phyloP scores from a whole-genome alignment of 1,139 yeast species.

The Neolecta irregularis region DNA sequence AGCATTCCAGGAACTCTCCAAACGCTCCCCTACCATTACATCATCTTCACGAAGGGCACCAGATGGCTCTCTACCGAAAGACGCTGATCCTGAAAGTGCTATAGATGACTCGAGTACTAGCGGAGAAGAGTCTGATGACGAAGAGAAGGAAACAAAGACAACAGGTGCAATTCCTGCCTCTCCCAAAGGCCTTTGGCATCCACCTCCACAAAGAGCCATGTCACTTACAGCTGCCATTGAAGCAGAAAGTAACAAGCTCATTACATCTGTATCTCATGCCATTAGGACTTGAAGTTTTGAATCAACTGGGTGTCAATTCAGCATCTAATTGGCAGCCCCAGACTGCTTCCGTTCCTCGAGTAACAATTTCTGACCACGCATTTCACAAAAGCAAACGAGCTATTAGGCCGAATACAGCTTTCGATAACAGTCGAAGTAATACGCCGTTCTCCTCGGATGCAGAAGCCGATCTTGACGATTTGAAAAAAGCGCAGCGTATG shows the following conservation, averaged over 20 bases:
- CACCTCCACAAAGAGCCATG: neutral
- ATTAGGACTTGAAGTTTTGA: neutral
- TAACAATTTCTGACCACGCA: neutral
- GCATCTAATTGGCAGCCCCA: neutral
- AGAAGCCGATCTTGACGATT: slow-evolving; percentile 49
- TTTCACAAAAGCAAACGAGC: neutral
- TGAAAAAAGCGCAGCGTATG: slow-evolving; percentile 45
- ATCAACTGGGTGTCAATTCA: neutral
- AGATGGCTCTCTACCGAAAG: neutral
- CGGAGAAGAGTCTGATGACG: neutral
- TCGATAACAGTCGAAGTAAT: slow-evolving; percentile 6
- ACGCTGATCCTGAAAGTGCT: neutral
- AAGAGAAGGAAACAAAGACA: neutral
- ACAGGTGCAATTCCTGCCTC: neutral
- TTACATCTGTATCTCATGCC: neutral
- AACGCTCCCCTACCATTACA: neutral
- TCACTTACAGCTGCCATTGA: neutral
- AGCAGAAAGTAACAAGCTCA: neutral
- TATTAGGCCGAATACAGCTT: neutral
- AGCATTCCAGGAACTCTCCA: neutral
- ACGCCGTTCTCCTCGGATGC: slow-evolving; percentile 58
- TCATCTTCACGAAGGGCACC: neutral
- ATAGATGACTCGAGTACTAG: neutral
- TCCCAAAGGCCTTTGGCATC: too few species aligned
- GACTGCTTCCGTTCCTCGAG: neutral